Percentiles rank a stretch among this genome's conserved stretches.
phyloP scores from a whole-genome alignment of 768 basidiomycete species.

The Fomitopsis serialis region DNA sequence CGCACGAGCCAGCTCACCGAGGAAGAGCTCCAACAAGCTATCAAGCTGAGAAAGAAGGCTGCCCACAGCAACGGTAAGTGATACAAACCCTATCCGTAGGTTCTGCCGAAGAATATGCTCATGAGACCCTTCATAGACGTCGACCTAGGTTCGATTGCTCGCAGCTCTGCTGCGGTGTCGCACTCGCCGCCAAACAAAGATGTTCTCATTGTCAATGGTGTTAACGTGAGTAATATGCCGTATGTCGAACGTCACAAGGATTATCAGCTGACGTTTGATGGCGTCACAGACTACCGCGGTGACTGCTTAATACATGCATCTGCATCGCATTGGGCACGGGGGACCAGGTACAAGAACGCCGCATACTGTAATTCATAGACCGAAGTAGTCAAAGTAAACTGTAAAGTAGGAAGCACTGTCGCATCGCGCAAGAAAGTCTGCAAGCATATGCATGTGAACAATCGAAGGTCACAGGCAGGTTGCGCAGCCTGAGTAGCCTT shows the following conservation, averaged over 20 bases:
- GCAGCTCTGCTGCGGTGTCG: conserved; percentile 71
- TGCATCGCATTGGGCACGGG: not conserved
- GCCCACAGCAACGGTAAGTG: conserved; percentile 52
- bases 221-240: conserved; percentile 15
- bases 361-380: too few relatives aligned
- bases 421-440: too few relatives aligned
- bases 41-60: conserved; percentile 67
- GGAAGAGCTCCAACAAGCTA: conserved; percentile 61
- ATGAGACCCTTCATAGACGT: conserved; percentile 20
- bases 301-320: conserved; percentile 8
- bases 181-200: conserved; percentile 35
- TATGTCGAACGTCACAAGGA: not conserved
- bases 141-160: conserved; percentile 77
- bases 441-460: too few relatives aligned
- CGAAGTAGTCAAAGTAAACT: too few relatives aligned
- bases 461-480: too few relatives aligned
- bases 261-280: conserved; percentile 2
- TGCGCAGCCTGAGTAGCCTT: too few relatives aligned
- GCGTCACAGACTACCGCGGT: conserved; percentile 2
- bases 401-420: too few relatives aligned
- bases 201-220: conserved; percentile 24
- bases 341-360: not conserved
- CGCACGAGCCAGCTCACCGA: conserved; percentile 42
- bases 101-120: not conserved
- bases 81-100: not conserved